Base-by-base conservation (phyloP, 768 basidiomycete genomes). In the Solioccasus polychromus region DNA sequence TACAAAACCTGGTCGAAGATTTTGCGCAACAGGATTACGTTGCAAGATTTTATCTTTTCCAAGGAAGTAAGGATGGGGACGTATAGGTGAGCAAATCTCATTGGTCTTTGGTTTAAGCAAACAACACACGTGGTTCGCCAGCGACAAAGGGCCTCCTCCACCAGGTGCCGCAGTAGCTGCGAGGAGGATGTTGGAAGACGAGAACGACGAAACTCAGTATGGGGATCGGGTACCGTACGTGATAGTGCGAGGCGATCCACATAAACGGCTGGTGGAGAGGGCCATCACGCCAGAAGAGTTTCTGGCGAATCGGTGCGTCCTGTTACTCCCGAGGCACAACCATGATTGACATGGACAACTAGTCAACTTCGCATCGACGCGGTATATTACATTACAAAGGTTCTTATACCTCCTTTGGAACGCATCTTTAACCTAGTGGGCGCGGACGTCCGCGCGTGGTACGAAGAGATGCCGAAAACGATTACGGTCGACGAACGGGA, bases 1-100 rank as follows among this genome's bases (percentile, higher is more conserved):
- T 83, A 77, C 52, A 71, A 73, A 18, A 85, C 88, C 9, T 98
- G 92, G 92, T 74, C 78, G 9, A 89, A 87, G 60, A 75, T 99
- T 32, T 63, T 93, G 35, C 83, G 90, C 46, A 83, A 89, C 48
- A 83, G 78, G 52, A 83, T 80, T 2, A 85, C 90, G 3, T 68
- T 90, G n/a, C 88, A 94, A 54, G 94, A 98, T 62, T 96, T 96
- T 57, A 85, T 92, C 28, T 92, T 97, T 53, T 84, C 95, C 0
- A 95, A 95, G 61, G 91, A 94, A 66, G 93, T 98, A 23, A 84
- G 71, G 56, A 76, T 98, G 75, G 96, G 96, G 11, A 89, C 87
- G 1, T 98, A 98, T 61, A 92, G 88, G 93, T 88, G 30, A 60
- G 41, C 10, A 8, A 25, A 5, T 1, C 5, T 10, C 2, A 12